Percentiles rank a stretch among this genome's conserved stretches.
phyloP scores from a whole-genome alignment of 2,329 filamentous ascomycete genomes.

The Curvularia verruculosa region DNA sequence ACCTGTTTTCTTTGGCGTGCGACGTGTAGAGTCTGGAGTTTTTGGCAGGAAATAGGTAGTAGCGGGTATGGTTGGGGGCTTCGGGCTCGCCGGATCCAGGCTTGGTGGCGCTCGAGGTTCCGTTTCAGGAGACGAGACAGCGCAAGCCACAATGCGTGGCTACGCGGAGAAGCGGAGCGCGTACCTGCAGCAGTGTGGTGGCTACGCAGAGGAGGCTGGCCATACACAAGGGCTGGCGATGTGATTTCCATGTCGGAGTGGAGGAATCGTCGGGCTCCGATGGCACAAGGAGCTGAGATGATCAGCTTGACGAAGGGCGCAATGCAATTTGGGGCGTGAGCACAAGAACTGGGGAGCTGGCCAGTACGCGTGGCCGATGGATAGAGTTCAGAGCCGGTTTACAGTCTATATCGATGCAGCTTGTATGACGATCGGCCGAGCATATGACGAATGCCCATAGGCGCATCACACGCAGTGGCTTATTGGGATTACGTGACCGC shows the following conservation, averaged over 20 bases:
- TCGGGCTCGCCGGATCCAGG: slow-evolving; percentile 37
- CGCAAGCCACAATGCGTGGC: slow-evolving; percentile 34
- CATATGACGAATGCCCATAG: not conserved
- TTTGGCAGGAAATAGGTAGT: not conserved
- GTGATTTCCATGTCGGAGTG: no score
- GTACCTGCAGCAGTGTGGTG: slow-evolving; percentile 46
- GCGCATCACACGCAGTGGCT: slow-evolving; percentile 5
- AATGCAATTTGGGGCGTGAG: slow-evolving; percentile 4
- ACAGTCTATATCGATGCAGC: slow-evolving; percentile 1
- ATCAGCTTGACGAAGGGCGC: not conserved
- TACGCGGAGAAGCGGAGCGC: slow-evolving; percentile 27
- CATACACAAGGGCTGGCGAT: not conserved
- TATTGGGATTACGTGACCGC: slow-evolving; percentile 9
- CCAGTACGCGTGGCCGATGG: not conserved
- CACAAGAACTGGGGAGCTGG: not conserved
- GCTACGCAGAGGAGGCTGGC: not conserved
- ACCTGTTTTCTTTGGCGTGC: not conserved
- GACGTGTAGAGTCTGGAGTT: not conserved
- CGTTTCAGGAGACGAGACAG: slow-evolving; percentile 23
- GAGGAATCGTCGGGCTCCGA: not conserved
- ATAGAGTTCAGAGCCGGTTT: slow-evolving; percentile 19
- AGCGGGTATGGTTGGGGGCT: slow-evolving; percentile 17
- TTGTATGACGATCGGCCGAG: not conserved
- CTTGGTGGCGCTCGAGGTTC: slow-evolving; percentile 34
- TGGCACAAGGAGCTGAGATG: not conserved